Percentiles rank a stretch among this genome's conserved stretches.
These are phyloP conservation scores for Cercis canadensis DNA, from an alignment of 306 rosid species.

Conservation along the genomic window DNA sequence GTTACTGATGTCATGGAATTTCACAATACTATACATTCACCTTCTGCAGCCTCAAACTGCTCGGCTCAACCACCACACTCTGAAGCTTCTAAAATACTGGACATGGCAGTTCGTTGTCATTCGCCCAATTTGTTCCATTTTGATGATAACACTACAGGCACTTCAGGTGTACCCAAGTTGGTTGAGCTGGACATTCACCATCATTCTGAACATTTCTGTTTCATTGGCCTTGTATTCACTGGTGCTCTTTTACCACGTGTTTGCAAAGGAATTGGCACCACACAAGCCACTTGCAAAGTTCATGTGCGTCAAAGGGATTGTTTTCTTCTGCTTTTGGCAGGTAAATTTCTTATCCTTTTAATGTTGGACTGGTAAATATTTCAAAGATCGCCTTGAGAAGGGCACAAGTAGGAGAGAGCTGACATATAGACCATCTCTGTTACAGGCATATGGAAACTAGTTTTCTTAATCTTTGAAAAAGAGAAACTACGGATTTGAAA, in stretches of 20 bases:
- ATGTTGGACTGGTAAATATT: conserved; percentile 4
- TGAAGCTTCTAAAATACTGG: conserved; percentile 89
- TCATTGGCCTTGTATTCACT: conserved; percentile 93
- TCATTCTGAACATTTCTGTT: conserved; percentile 83
- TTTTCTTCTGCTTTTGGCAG: conserved; percentile 99
- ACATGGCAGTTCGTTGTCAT: conserved; percentile 96
- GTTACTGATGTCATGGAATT: conserved; percentile 25
- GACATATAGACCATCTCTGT: no score
- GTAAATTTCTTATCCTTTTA: conserved; percentile 43
- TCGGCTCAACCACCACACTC: conserved; percentile 66
- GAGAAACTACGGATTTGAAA: conserved; percentile 7
- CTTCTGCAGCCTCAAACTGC: conserved; percentile 81
- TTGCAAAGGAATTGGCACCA: conserved; percentile 90
- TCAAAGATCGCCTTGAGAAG: conserved; percentile 2
- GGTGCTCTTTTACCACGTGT: conserved; percentile 86
- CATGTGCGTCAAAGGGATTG: conserved; percentile 95
- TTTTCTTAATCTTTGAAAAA: background rate
- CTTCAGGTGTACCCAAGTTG: conserved; percentile 82
- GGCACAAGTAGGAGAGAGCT: background rate
- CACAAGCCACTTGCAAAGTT: conserved; percentile 95
- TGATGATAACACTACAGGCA: conserved; percentile 74
- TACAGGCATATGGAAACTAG: conserved; percentile 2
- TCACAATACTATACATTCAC: conserved; percentile 29
- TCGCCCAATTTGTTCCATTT: conserved; percentile 85
- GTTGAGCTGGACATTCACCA: conserved; percentile 93